phyloP scores from a whole-genome alignment of 2,329 filamentous ascomycete species.

The Botrytis aclada region DNA sequence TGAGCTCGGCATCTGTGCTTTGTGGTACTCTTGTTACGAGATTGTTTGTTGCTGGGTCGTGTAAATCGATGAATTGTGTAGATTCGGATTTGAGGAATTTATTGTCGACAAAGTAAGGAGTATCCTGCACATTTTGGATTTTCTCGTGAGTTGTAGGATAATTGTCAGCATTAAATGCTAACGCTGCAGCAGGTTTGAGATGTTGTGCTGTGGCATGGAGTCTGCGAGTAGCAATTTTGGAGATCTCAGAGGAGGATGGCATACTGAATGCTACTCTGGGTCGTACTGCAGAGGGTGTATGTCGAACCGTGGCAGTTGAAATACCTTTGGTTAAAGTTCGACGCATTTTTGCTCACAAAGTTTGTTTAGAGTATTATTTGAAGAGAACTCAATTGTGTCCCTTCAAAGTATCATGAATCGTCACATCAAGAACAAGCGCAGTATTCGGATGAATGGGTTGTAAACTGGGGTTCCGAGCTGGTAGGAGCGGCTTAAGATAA shows the following conservation, averaged over 20 bases:
- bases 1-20: conserved; percentile 74
- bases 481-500: conserved; percentile 5
- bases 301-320: conserved; percentile 27
- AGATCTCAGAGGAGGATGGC: conserved; percentile 29
- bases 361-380: neutral
- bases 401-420: neutral
- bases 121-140: conserved; percentile 64
- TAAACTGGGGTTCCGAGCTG: neutral
- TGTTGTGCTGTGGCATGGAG: conserved; percentile 57
- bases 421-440: neutral
- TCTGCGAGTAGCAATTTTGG: conserved; percentile 46
- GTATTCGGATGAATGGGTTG: neutral
- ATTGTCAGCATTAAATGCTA: conserved; percentile 54
- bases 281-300: conserved; percentile 28
- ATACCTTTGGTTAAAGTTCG: conserved; percentile 33
- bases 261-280: conserved; percentile 29
- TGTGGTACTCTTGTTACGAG: conserved; percentile 80
- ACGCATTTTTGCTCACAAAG: conserved; percentile 32
- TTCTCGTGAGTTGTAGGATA: conserved; percentile 72
- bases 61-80: conserved; percentile 71
- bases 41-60: conserved; percentile 83
- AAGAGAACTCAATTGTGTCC: neutral
- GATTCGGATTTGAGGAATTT: conserved; percentile 67
- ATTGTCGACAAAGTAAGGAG: conserved; percentile 81
- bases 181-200: conserved; percentile 51